phyloP scores from a whole-genome alignment of 179 eudicot species.

The Silene coronaria region DNA sequence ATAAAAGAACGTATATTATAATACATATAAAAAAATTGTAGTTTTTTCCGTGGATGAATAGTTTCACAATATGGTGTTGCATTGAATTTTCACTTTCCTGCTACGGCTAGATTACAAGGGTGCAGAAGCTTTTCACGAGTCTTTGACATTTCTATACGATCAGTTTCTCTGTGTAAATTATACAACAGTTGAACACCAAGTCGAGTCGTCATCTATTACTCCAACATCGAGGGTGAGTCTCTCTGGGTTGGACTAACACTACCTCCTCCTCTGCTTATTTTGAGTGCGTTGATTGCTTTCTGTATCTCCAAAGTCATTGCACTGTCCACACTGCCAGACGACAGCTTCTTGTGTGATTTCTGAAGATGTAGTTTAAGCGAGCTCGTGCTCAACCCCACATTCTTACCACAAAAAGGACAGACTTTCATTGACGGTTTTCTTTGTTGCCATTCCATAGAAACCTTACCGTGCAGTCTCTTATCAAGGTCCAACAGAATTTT shows the following conservation, averaged over 20 bases:
- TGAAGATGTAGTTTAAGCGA: constrained; percentile 93
- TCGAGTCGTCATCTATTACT: constrained; percentile 5
- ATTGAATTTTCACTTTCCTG: too few species aligned
- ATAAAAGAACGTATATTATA: too few species aligned
- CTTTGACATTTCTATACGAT: background rate
- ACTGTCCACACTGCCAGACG: constrained; percentile 97
- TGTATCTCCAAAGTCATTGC: constrained; percentile 98
- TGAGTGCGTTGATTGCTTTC: constrained; percentile 69
- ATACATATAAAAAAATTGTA: too few species aligned
- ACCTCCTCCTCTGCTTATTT: constrained; percentile 69
- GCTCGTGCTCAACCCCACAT: constrained; percentile 91
- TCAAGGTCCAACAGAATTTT: constrained; percentile 70
- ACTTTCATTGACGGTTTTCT: constrained; percentile 83
- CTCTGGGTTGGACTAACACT: constrained; percentile 86
- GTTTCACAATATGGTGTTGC: too few species aligned
- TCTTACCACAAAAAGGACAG: constrained; percentile 91
- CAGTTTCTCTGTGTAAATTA: background rate
- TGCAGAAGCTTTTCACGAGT: background rate
- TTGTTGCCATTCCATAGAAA: constrained; percentile 97
- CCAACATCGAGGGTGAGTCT: constrained; percentile 38
- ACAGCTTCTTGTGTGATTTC: constrained; percentile 77
- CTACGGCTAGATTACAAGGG: too few species aligned
- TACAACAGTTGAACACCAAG: background rate
- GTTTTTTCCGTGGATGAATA: too few species aligned
- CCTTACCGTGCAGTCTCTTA: constrained; percentile 69